Percentiles rank a stretch among this genome's conserved stretches.
Evolutionary conservation across 441 rosid species (phyloP).

Genomic region (Biscutella laevigata): DNA sequence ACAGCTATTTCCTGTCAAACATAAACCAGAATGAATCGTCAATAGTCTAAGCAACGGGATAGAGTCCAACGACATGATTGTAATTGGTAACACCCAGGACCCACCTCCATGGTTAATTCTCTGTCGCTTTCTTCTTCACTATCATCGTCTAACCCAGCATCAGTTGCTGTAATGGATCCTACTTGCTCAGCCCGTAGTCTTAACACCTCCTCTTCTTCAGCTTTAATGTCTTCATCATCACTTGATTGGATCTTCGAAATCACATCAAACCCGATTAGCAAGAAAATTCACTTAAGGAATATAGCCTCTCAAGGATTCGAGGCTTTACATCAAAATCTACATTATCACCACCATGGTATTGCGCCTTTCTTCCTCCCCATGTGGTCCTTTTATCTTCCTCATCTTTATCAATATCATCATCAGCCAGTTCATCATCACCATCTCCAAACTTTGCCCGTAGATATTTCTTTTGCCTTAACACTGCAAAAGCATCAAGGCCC

Average conservation of each 20-base stretch:
- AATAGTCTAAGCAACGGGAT: constrained; percentile 4
- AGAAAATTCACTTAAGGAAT: not conserved
- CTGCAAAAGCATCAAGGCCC: constrained; percentile 32
- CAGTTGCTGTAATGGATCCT: constrained; percentile 43
- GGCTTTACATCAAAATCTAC: constrained; percentile 47
- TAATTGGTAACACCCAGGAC: constrained; percentile 5
- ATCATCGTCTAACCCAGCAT: constrained; percentile 57
- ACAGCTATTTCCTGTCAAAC: constrained; percentile 48
- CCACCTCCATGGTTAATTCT: constrained; percentile 64
- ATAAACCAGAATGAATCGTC: constrained; percentile 5
- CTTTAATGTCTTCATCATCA: constrained; percentile 51
- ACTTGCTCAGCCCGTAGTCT: constrained; percentile 41
- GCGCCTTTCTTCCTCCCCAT: constrained; percentile 46
- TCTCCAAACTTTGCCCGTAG: constrained; percentile 53
- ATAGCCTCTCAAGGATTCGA: not conserved
- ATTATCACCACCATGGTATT: constrained; percentile 46
- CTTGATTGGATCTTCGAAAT: constrained; percentile 49
- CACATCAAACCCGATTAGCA: constrained; percentile 16
- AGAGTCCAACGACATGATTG: not conserved
- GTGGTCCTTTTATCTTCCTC: constrained; percentile 33
- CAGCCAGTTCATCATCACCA: constrained; percentile 60
- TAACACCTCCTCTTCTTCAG: constrained; percentile 58
- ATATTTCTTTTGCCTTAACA: constrained; percentile 58
- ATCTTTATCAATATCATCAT: constrained; percentile 43
- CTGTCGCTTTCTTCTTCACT: constrained; percentile 41